Percentiles rank a stretch among this genome's conserved stretches.
phyloP scores from a whole-genome alignment of 2,329 filamentous ascomycete species.

The Sclerotinia sclerotiorum region DNA sequence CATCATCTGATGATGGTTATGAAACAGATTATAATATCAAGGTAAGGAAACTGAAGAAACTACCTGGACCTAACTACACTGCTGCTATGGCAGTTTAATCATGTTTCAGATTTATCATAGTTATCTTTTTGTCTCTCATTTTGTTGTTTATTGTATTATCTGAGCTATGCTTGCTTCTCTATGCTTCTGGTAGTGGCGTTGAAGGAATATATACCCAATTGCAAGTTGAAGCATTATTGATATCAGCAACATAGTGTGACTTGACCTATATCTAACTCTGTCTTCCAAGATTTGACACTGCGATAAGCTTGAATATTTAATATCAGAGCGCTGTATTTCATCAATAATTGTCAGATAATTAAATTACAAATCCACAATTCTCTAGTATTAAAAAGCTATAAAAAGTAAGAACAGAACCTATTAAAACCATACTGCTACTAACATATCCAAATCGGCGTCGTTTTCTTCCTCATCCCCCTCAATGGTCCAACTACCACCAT shows the following conservation, averaged over 20 bases:
- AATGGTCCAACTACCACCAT: background rate
- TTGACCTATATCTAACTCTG: background rate
- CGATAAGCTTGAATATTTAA: background rate
- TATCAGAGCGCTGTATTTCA: background rate
- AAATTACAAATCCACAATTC: background rate
- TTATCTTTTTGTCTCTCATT: background rate
- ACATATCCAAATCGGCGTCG: conserved; percentile 17
- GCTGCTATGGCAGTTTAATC: background rate
- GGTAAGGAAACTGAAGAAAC: background rate
- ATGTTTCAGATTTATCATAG: too few relatives aligned
- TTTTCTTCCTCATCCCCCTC: background rate
- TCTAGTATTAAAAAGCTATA: conserved; percentile 9
- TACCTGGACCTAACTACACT: too few relatives aligned
- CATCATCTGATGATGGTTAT: background rate
- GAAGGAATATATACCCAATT: too few relatives aligned
- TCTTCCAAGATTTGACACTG: too few relatives aligned
- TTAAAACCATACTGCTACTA: conserved; percentile 22
- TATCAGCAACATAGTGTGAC: background rate
- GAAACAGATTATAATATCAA: background rate
- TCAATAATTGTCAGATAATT: background rate
- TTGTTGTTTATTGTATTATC: background rate
- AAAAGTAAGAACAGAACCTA: background rate
- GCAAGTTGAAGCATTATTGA: background rate
- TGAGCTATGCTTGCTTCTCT: background rate
- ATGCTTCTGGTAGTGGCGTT: background rate